phyloP scores from a whole-genome alignment of 495 filamentous ascomycete species.

The Articulospora tetracladia region DNA sequence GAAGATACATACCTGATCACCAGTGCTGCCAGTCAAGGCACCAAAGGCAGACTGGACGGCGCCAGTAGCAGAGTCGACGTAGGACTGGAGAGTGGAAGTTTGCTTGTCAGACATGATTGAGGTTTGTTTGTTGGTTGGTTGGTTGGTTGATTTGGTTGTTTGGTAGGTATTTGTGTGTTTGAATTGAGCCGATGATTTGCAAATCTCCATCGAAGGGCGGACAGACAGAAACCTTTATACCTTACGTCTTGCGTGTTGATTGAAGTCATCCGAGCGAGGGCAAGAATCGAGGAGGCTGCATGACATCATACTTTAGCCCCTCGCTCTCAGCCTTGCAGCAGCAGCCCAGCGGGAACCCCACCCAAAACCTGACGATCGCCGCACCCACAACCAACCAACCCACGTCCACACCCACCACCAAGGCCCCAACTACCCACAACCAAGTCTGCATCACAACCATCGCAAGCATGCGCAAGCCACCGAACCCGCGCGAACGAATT shows the following conservation, averaged over 20 bases:
- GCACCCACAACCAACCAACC: too few species aligned
- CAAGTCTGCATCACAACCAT: too few species aligned
- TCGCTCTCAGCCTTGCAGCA: neutral
- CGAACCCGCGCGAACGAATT: too few species aligned
- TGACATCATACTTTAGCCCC: neutral
- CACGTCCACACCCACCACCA: neutral
- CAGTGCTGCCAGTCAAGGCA: slow-evolving; percentile 66
- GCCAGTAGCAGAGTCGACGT: slow-evolving; percentile 74
- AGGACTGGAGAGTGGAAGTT: slow-evolving; percentile 77
- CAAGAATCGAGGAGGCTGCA: neutral
- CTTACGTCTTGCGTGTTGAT: slow-evolving; percentile 11
- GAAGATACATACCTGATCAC: slow-evolving; percentile 52
- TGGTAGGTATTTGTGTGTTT: neutral
- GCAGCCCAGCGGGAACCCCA: neutral
- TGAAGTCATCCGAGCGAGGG: slow-evolving; percentile 5
- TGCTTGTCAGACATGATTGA: slow-evolving; percentile 61
- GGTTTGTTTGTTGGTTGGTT: slow-evolving; percentile 6
- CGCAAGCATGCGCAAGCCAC: too few species aligned
- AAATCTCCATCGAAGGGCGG: neutral
- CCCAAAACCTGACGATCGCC: neutral
- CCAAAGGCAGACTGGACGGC: slow-evolving; percentile 69
- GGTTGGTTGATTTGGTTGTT: neutral
- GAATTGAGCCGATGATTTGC: neutral
- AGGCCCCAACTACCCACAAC: too few species aligned
- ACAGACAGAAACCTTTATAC: neutral